Percentiles rank a stretch among this genome's conserved stretches.
These are phyloP conservation scores for Fusarium proliferatum DNA, from an alignment of 2,329 filamentous ascomycete genomes.

Conservation along the genomic window DNA sequence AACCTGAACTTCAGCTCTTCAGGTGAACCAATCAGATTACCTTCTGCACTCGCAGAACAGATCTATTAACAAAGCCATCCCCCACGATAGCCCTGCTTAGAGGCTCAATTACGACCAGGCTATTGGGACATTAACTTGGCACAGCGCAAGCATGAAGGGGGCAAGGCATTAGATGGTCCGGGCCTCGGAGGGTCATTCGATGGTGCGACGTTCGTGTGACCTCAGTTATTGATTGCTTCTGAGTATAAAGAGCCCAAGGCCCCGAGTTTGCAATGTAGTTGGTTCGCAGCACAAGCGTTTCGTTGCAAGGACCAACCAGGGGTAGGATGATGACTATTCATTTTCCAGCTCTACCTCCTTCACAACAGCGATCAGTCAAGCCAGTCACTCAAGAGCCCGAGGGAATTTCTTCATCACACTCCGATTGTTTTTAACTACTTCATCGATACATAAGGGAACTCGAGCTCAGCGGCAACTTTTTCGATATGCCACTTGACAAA, in stretches of 20 bases:
- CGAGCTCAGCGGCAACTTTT: slow-evolving; percentile 25
- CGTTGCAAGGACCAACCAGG: not conserved
- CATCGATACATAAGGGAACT: slow-evolving; percentile 40
- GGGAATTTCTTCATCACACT: slow-evolving; percentile 10
- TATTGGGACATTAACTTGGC: slow-evolving; percentile 18
- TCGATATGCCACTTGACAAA: slow-evolving; percentile 30
- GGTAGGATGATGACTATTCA: not conserved
- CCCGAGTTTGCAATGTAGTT: not conserved
- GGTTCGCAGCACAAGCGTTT: not conserved
- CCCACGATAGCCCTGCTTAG: slow-evolving; percentile 25
- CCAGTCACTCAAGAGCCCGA: not conserved
- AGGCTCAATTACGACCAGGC: slow-evolving; percentile 4
- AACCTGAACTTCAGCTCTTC: slow-evolving; percentile 18
- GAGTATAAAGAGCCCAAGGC: slow-evolving; percentile 17
- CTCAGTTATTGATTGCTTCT: not conserved
- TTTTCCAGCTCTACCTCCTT: slow-evolving; percentile 30
- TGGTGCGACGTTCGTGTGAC: slow-evolving; percentile 27
- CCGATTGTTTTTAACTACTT: slow-evolving; percentile 31
- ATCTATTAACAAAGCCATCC: slow-evolving; percentile 28
- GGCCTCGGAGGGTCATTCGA: slow-evolving; percentile 5
- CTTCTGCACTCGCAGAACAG: slow-evolving; percentile 4
- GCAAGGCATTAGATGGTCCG: slow-evolving; percentile 13
- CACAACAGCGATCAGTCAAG: not conserved
- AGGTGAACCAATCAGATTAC: slow-evolving; percentile 31
- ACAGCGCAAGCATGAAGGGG: not conserved